These are phyloP conservation scores for Berkeleyomyces rouxiae DNA, from an alignment of 2,329 filamentous ascomycete genomes.

Conservation along the genomic window DNA sequence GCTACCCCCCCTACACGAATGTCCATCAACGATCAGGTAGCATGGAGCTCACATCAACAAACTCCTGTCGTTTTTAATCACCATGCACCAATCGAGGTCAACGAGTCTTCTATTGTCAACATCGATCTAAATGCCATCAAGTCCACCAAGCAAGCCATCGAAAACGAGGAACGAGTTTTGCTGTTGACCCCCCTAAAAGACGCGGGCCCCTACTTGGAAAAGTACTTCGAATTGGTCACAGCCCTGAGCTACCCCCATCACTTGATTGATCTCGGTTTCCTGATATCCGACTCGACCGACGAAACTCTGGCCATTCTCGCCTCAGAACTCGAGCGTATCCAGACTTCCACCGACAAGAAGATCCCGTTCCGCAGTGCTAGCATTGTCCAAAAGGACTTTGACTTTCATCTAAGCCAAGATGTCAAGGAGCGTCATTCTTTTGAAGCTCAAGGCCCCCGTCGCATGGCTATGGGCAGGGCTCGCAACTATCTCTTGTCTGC, in stretches of 20 bases:
- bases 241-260: slow-evolving; percentile 88
- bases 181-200: slow-evolving; percentile 89
- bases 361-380: slow-evolving; percentile 71
- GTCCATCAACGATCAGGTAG: slow-evolving; percentile 73
- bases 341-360: slow-evolving; percentile 55
- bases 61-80: slow-evolving; percentile 95
- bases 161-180: slow-evolving; percentile 73
- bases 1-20: slow-evolving; percentile 93
- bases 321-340: slow-evolving; percentile 73
- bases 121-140: slow-evolving; percentile 73
- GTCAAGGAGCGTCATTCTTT: slow-evolving; percentile 76
- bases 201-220: slow-evolving; percentile 62
- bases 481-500: slow-evolving; percentile 80
- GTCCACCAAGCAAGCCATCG: slow-evolving; percentile 61
- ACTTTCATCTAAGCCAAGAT: slow-evolving; percentile 53
- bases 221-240: slow-evolving; percentile 85
- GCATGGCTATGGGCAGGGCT: slow-evolving; percentile 78
- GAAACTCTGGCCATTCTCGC: slow-evolving; percentile 79
- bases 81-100: slow-evolving; percentile 73
- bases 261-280: slow-evolving; percentile 85
- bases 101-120: slow-evolving; percentile 59
- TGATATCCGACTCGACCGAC: slow-evolving; percentile 81
- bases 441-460: slow-evolving; percentile 70
- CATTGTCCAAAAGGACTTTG: slow-evolving; percentile 86
- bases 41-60: slow-evolving; percentile 76